These are phyloP conservation scores for Fusarium neocosmosporiellum DNA, from an alignment of 2,329 filamentous ascomycete species.

Conservation along the genomic window DNA sequence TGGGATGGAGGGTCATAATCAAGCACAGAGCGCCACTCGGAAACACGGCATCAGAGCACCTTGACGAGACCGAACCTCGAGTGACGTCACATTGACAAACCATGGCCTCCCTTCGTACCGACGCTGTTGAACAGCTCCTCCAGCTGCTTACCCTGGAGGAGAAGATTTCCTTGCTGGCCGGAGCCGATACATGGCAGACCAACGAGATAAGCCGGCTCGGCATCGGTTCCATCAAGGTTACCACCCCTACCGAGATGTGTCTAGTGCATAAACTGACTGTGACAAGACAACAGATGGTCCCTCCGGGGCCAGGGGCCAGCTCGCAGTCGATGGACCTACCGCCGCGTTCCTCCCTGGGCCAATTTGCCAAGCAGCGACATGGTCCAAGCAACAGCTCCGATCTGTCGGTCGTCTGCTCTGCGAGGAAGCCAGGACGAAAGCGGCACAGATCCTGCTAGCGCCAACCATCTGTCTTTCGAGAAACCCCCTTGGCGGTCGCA, in stretches of 20 bases:
- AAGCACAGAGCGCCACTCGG: not conserved
- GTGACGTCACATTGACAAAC: not conserved
- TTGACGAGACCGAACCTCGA: not conserved
- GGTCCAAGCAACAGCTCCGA: slow-evolving; percentile 7
- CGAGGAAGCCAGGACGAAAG: not conserved
- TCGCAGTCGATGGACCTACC: slow-evolving; percentile 15
- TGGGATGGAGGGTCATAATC: not conserved
- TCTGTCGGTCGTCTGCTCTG: not conserved
- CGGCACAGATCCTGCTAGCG: not conserved
- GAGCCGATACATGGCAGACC: slow-evolving; percentile 18
- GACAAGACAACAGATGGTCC: not conserved
- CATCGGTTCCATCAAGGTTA: slow-evolving; percentile 19
- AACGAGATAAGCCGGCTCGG: slow-evolving; percentile 16
- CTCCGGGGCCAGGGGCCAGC: not conserved
- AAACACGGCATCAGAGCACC: not conserved
- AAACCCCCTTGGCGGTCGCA: not conserved
- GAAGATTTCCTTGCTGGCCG: slow-evolving; percentile 13
- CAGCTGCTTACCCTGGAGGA: slow-evolving; percentile 12
- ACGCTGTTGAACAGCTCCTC: not conserved
- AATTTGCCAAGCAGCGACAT: slow-evolving; percentile 25
- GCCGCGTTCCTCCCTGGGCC: slow-evolving; percentile 23
- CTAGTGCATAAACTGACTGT: not conserved
- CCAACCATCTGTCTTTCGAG: not conserved
- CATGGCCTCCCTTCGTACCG: not conserved
- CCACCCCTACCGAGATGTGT: not conserved